Conservation (phyloP, 495 filamentous ascomycete genomes). For the Tuber magnatum region DNA sequence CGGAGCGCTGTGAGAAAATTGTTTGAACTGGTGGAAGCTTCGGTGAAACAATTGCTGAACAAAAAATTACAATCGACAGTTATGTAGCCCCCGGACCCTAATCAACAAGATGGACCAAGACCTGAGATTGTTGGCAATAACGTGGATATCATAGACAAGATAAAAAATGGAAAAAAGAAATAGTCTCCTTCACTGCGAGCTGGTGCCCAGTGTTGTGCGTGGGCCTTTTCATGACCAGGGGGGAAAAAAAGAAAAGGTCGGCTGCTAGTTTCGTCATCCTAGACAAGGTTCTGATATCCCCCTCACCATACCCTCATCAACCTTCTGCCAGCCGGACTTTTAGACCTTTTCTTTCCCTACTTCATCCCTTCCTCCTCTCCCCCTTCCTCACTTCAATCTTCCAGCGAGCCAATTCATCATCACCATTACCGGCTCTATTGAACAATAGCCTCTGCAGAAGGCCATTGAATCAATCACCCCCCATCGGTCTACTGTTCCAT, state of each 20-base stretch:
- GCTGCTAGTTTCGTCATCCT: constrained; percentile 36
- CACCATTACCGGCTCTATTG: constrained; percentile 7
- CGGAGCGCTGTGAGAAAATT: constrained; percentile 11
- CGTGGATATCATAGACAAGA: neutral
- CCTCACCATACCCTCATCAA: constrained; percentile 19
- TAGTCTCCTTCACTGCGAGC: neutral
- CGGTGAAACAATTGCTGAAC: neutral
- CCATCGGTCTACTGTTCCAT: constrained; percentile 19
- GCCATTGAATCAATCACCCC: constrained; percentile 7
- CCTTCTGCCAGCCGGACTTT: constrained; percentile 26
- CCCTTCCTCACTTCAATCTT: constrained; percentile 10
- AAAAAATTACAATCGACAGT: neutral
- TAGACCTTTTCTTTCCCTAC: constrained; percentile 21
- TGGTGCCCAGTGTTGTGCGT: neutral
- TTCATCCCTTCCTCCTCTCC: constrained; percentile 22
- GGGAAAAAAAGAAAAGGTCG: constrained; percentile 20
- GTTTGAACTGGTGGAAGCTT: neutral
- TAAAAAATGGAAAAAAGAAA: neutral
- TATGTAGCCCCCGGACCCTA: neutral
- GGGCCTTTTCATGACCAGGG: neutral
- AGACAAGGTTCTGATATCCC: constrained; percentile 28
- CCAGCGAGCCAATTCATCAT: constrained; percentile 22
- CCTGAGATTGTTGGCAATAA: neutral
- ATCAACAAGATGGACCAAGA: neutral
- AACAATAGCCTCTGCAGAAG: constrained; percentile 5